These are phyloP conservation scores for Erythrophleum ivorense DNA, from an alignment of 331 rosid species.

Conservation along the genomic window DNA sequence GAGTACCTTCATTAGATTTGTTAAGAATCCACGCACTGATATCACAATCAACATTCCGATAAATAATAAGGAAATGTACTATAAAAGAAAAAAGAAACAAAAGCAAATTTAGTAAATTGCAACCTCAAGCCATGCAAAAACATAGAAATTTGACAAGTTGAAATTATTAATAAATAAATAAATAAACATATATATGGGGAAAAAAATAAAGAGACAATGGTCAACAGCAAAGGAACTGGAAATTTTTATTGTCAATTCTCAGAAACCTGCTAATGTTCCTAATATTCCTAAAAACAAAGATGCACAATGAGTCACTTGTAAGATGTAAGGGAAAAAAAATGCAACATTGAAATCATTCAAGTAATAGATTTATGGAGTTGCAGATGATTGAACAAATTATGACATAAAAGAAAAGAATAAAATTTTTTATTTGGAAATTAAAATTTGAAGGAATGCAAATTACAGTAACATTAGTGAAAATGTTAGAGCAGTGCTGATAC, in stretches of 20 bases:
- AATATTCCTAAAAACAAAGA: background rate
- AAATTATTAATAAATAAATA: background rate
- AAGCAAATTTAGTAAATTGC: conserved; percentile 1
- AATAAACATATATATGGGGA: no score
- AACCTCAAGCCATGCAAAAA: conserved; percentile 30
- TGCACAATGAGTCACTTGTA: conserved; percentile 9
- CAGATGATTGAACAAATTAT: background rate
- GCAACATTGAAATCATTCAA: conserved; percentile 14
- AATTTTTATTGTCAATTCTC: background rate
- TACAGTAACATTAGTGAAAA: background rate
- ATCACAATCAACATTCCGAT: conserved; percentile 92
- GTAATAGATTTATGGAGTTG: conserved; percentile 15
- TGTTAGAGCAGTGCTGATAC: background rate
- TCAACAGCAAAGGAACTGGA: background rate
- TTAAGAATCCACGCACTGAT: conserved; percentile 95
- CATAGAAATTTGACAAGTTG: conserved; percentile 34
- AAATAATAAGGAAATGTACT: conserved; percentile 92
- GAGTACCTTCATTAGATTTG: conserved; percentile 96
- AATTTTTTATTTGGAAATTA: background rate
- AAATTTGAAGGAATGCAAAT: background rate
- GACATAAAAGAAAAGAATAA: background rate
- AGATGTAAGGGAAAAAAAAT: background rate
- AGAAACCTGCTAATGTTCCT: conserved; percentile 23
- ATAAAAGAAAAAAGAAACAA: conserved; percentile 32
- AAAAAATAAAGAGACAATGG: background rate